phyloP scores from a whole-genome alignment of 2,329 filamentous ascomycete genomes.

The Thielaviopsis punctulata region DNA sequence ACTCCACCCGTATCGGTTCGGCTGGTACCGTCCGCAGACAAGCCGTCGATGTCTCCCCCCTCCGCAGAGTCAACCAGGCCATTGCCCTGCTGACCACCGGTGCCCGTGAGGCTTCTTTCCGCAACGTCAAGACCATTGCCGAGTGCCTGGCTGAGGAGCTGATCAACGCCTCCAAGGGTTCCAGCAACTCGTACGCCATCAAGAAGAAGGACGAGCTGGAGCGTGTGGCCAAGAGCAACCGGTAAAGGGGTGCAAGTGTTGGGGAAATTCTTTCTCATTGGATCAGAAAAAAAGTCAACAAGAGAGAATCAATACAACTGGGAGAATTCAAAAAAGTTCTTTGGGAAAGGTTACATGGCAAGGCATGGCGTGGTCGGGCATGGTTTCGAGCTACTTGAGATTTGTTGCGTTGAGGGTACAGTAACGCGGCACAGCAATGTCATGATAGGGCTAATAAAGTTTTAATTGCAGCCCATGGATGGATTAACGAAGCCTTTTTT shows the following conservation, averaged over 20 bases:
- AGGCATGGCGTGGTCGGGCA: constrained; percentile 29
- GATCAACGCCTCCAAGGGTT: constrained; percentile 99
- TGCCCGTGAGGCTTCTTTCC: constrained; percentile 96
- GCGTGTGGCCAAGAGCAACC: constrained; percentile 99
- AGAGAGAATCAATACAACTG: constrained; percentile 14
- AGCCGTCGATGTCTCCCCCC: constrained; percentile 98
- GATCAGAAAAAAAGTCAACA: constrained; percentile 14
- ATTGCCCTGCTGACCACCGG: constrained; percentile 98
- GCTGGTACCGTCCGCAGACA: constrained; percentile 99
- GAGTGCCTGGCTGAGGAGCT: constrained; percentile 99
- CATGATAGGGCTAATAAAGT: constrained; percentile 25
- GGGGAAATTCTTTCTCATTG: constrained; percentile 21
- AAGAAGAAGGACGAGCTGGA: constrained; percentile 99
- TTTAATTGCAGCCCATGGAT: constrained; percentile 19
- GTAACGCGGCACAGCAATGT: constrained; percentile 29
- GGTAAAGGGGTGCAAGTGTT: constrained; percentile 49
- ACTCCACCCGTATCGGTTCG: constrained; percentile 97
- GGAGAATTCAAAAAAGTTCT: constrained; percentile 13
- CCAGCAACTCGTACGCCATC: constrained; percentile 99
- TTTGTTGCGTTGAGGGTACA: constrained; percentile 29
- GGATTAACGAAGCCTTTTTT: constrained; percentile 12
- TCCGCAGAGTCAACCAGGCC: constrained; percentile 99
- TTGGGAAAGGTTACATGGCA: constrained; percentile 21
- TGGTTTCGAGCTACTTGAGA: constrained; percentile 27
- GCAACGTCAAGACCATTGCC: constrained; percentile 99